Percentiles rank a stretch among this genome's conserved stretches.
phyloP scores from a whole-genome alignment of 495 filamentous ascomycete species.

The Penicillium crystallinum region DNA sequence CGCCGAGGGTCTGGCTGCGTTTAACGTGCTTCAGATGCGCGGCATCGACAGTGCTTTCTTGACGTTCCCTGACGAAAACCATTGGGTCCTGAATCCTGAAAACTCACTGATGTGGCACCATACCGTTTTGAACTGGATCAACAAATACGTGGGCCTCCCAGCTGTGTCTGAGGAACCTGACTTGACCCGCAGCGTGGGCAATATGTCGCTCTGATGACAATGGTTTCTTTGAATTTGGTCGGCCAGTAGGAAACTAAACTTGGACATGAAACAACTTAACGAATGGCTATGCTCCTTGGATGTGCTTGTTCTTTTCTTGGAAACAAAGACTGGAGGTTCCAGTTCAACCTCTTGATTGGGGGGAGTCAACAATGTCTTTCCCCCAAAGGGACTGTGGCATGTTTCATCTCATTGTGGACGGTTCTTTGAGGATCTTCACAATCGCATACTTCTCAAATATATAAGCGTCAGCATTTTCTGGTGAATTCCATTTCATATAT shows the following conservation, averaged over 20 bases:
- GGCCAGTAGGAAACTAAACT: not conserved
- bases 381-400: conserved; percentile 1
- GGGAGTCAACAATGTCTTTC: conserved; percentile 1
- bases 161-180: conserved; percentile 24
- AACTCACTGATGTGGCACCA: conserved; percentile 87
- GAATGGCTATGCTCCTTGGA: not conserved
- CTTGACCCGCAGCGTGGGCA: conserved; percentile 14
- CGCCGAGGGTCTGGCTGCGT: conserved; percentile 75
- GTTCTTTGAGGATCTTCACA: not conserved
- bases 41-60: conserved; percentile 51
- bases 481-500: not conserved
- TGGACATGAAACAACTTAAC: conserved; percentile 3
- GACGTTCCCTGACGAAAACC: conserved; percentile 78
- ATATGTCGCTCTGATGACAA: conserved; percentile 16
- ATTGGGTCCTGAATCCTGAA: conserved; percentile 91
- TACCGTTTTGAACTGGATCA: conserved; percentile 86
- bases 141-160: conserved; percentile 64
- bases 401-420: conserved; percentile 12
- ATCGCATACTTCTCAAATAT: conserved; percentile 1
- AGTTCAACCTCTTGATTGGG: not conserved
- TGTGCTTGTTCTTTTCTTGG: conserved; percentile 1
- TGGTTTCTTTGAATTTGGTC: not conserved
- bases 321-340: conserved; percentile 6
- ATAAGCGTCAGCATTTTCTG: not conserved
- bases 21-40: conserved; percentile 76